Base-by-base conservation (phyloP, 257 asterid genomes). In the Lithospermum erythrorhizon region DNA sequence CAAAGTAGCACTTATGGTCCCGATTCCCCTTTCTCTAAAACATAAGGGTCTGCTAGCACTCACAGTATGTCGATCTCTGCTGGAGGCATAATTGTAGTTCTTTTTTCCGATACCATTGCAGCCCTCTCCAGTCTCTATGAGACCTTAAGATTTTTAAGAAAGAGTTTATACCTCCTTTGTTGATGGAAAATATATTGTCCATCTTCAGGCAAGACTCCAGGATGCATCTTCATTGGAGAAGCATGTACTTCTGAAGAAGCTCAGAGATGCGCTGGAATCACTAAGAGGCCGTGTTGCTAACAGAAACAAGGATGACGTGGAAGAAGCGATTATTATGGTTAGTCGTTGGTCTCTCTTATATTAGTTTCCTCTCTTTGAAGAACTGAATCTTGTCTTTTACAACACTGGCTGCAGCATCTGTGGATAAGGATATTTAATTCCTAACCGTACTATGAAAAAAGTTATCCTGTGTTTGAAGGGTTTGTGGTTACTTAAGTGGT, bases 301-400 rank as follows among this genome's bases (percentile, higher is more conserved):
- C 19, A 80, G 58, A 80, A 87, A 87, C 87, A 82, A 77, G 75
- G 96, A 90, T 69, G 97, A 90, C 9, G 96, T 87, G 37, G 87
- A 78, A 74, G 95, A 83, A 78, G 97, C 97, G 70, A 85, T 90
- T 73, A 76, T 86, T 53, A 87, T 90, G 97, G 97, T 87, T 67
- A 56, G 94, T 75, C 18, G 67, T 57, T 20, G 49, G 55, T 22
- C 49, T 41, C 49, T 41, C 49, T 41, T 14, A 11, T 41, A 41
- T 41, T 41, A 9, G 18, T 41, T 41, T 11, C 16, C 49, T 41
- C 18, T 41, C 18, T 18, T 41, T 41, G 5, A 41, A 14, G 49
- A 41, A 41, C 49, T 13, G 49, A 41, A 41, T 41, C 49, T 41
- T 41, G 49, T 41, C 49, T 41, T 41, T 37, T 37, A 37, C 15